These are phyloP conservation scores for Dryas alaskensis DNA, from an alignment of 306 rosid species.

Conservation along the genomic window DNA sequence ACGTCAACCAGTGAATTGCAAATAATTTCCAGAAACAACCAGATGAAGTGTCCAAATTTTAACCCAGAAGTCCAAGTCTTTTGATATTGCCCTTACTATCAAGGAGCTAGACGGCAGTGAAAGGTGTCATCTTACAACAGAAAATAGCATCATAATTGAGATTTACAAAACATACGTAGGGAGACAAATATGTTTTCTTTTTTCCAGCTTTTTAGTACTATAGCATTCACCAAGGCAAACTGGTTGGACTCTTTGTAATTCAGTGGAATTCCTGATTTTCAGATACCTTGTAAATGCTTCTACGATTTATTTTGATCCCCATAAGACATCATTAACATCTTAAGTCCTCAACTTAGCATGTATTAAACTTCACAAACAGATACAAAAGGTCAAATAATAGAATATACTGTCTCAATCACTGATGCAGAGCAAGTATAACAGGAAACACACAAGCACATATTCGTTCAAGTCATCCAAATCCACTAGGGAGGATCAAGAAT, in stretches of 20 bases:
- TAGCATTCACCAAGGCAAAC: not conserved
- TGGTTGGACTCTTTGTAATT: not conserved
- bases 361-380: not conserved
- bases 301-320: not conserved
- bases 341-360: constrained; percentile 2
- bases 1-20: constrained; percentile 7
- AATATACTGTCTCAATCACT: constrained; percentile 2
- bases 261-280: not conserved
- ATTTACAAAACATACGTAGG: not conserved
- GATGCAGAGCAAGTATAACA: not conserved
- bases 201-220: not conserved
- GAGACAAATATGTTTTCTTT: not conserved
- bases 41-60: not conserved
- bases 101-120: not conserved
- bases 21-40: constrained; percentile 2
- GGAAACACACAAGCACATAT: not conserved
- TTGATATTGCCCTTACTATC: not conserved
- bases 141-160: not conserved
- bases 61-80: not conserved
- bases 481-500: not conserved
- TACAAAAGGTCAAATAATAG: not conserved
- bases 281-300: not conserved
- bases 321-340: not conserved
- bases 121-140: not conserved
- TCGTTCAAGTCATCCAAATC: not conserved